phyloP scores from a whole-genome alignment of 164 flowering plant species.

The Magnolia sinica region DNA sequence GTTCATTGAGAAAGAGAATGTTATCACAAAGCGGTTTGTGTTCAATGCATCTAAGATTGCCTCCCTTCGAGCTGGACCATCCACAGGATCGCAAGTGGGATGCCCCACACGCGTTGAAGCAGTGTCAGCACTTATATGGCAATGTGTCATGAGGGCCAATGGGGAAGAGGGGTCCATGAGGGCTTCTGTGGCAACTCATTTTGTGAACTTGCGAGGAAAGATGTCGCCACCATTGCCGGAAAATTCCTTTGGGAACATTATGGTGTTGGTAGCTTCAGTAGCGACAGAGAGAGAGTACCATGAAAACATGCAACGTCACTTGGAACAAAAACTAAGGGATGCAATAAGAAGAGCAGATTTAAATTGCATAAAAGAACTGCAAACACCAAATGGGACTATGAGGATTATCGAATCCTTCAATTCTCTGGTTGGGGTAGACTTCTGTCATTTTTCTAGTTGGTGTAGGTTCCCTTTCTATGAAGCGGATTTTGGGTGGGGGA shows the following conservation, averaged over 20 bases:
- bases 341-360: not conserved
- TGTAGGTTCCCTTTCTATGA: constrained; percentile 7
- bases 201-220: constrained; percentile 19
- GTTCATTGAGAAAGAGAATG: not conserved
- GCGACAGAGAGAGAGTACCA: not conserved
- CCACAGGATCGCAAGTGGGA: not conserved
- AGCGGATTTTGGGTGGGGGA: constrained; percentile 2
- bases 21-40: constrained; percentile 38
- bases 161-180: not conserved
- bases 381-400: not conserved
- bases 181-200: constrained; percentile 2
- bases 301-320: not conserved
- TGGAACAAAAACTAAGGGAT: constrained; percentile 1
- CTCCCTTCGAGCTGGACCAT: constrained; percentile 20
- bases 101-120: constrained; percentile 42
- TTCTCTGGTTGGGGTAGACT: not conserved
- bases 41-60: constrained; percentile 37
- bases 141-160: constrained; percentile 8
- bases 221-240: constrained; percentile 20
- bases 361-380: not conserved
- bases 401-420: not conserved
- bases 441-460: not conserved
- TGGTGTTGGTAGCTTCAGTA: not conserved
- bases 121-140: constrained; percentile 53
- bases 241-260: constrained; percentile 19